A percentile compares a stretch with the other conserved stretches of the same genome.
Evolutionary conservation across 2,329 filamentous ascomycete genomes (phyloP).

Genomic region (Rutstroemia sp.): DNA sequence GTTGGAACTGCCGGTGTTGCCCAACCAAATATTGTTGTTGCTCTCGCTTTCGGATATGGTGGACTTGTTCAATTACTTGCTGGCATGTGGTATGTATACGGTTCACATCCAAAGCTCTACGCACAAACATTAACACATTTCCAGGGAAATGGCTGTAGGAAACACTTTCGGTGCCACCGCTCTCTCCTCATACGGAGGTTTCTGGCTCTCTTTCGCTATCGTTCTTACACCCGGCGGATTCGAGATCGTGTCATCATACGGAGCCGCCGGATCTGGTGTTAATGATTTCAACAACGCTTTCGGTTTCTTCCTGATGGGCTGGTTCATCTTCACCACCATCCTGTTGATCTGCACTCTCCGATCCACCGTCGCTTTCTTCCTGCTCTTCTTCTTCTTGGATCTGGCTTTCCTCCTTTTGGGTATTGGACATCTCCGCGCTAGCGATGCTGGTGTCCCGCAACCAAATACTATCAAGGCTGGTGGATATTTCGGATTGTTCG

Average conservation of each 20-base stretch:
- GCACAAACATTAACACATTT: background rate
- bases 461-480: conserved; percentile 55
- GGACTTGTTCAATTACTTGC: conserved; percentile 61
- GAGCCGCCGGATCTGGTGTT: conserved; percentile 15
- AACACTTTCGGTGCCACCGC: conserved; percentile 59
- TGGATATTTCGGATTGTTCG: conserved; percentile 72
- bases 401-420: conserved; percentile 50
- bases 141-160: conserved; percentile 54
- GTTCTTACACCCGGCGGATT: conserved; percentile 52
- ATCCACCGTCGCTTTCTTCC: conserved; percentile 53
- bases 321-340: conserved; percentile 57
- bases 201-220: conserved; percentile 53
- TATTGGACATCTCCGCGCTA: conserved; percentile 29
- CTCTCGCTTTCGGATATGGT: conserved; percentile 53
- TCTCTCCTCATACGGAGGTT: conserved; percentile 54
- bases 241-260: conserved; percentile 35
- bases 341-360: conserved; percentile 46
- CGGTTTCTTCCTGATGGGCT: conserved; percentile 51
- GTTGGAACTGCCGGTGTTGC: conserved; percentile 40
- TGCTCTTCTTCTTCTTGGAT: conserved; percentile 51
- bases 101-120: background rate
- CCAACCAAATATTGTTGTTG: conserved; percentile 46
- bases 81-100: conserved; percentile 46
- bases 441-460: conserved; percentile 28
- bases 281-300: conserved; percentile 41